Percentiles rank a stretch among this genome's conserved stretches.
These are phyloP conservation scores for Abelmoschus esculentus DNA, from an alignment of 345 rosid species.

Conservation along the genomic window DNA sequence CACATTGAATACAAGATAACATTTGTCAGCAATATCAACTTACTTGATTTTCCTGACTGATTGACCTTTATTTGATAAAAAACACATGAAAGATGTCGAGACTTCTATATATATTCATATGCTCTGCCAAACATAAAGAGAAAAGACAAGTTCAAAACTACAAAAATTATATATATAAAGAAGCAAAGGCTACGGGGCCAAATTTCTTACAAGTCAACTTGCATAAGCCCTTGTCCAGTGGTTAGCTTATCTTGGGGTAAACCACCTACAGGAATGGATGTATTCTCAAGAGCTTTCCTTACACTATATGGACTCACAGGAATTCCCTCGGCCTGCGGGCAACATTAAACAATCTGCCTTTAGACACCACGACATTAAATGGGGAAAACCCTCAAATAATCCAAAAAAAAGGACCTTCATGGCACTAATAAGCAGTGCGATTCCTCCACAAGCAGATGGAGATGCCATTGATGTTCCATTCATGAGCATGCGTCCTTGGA, in stretches of 20 bases:
- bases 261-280: conserved; percentile 61
- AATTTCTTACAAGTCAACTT: conserved; percentile 77
- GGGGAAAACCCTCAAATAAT: neutral
- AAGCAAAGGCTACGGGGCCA: conserved; percentile 4
- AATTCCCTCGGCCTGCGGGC: conserved; percentile 66
- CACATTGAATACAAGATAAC: neutral
- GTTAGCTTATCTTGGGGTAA: conserved; percentile 77
- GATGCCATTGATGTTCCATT: conserved; percentile 99
- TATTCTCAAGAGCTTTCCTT: conserved; percentile 87
- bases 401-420: conserved; percentile 72
- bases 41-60: conserved; percentile 79
- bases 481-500: conserved; percentile 96
- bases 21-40: conserved; percentile 19
- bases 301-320: conserved; percentile 79
- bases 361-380: neutral
- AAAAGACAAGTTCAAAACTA: conserved; percentile 17
- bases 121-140: conserved; percentile 53
- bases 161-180: conserved; percentile 3
- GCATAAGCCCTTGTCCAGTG: conserved; percentile 94
- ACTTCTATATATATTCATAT: conserved; percentile 55
- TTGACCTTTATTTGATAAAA: conserved; percentile 64
- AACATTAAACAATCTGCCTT: conserved; percentile 19
- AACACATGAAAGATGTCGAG: conserved; percentile 46
- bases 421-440: conserved; percentile 83
- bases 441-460: conserved; percentile 99